A percentile compares a stretch with the other conserved stretches of the same genome.
Conservation (phyloP, 805 yeast genomes). For the Yarrowia sp. region DNA sequence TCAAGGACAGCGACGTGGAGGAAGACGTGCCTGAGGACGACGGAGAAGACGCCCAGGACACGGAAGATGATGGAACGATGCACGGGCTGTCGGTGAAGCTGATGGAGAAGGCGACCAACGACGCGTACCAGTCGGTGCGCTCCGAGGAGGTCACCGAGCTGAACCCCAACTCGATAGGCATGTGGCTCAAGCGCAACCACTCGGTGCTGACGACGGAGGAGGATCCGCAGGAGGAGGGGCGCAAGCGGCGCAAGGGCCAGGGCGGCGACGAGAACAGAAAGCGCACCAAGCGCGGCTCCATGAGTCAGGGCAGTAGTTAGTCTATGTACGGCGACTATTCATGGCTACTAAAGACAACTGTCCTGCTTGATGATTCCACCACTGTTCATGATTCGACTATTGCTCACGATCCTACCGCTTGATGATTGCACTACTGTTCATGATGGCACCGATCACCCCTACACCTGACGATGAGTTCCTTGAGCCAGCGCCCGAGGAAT, state of each 20-base stretch:
- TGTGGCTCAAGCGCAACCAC: constrained; percentile 21
- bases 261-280: not conserved
- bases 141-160: constrained; percentile 25
- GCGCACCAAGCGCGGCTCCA: not conserved
- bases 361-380: too few relatives aligned
- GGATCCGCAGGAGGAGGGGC: constrained; percentile 20
- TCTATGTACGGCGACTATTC: too few relatives aligned
- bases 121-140: constrained; percentile 2
- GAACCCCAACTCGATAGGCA: constrained; percentile 23
- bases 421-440: too few relatives aligned
- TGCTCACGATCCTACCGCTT: too few relatives aligned
- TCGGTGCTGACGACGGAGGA: constrained; percentile 6
- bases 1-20: not conserved
- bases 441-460: too few relatives aligned
- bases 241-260: not conserved
- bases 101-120: constrained; percentile 25
- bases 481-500: too few relatives aligned
- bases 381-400: too few relatives aligned
- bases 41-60: not conserved
- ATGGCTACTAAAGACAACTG: too few relatives aligned
- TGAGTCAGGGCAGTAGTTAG: constrained; percentile 20
- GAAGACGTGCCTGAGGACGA: not conserved
- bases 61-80: not conserved
- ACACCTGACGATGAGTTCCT: too few relatives aligned
- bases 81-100: not conserved